A percentile compares a stretch with the other conserved stretches of the same genome.
phyloP scores from a whole-genome alignment of 169 alveolate genomes.

The Perkinsus chesapeaki region DNA sequence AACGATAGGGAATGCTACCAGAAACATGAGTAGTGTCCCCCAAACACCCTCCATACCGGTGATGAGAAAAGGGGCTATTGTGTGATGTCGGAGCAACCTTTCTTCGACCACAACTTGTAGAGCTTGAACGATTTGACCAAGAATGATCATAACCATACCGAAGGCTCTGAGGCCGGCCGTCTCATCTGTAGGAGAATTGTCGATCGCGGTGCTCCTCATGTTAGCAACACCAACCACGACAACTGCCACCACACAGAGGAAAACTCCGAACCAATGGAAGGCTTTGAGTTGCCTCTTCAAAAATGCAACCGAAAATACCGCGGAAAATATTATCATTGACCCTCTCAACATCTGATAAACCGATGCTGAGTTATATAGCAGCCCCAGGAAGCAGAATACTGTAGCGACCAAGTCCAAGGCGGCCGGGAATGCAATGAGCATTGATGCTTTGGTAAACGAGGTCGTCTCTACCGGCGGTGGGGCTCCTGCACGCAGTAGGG shows the following conservation, averaged over 20 bases:
- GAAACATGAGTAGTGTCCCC: not conserved
- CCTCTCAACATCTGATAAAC: conserved; percentile 9
- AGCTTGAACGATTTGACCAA: conserved; percentile 1
- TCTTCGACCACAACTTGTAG: conserved; percentile 7
- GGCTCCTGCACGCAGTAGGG: not conserved
- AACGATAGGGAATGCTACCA: not conserved
- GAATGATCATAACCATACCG: conserved; percentile 7
- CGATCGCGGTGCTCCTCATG: not conserved
- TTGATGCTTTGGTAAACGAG: not conserved
- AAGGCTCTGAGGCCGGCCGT: not conserved
- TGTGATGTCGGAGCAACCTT: not conserved
- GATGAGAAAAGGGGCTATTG: not conserved
- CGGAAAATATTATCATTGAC: not conserved
- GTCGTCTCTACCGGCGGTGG: not conserved
- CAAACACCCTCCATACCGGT: not conserved
- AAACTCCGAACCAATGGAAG: not conserved
- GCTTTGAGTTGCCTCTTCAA: not conserved
- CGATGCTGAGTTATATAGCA: conserved; percentile 12
- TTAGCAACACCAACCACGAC: not conserved
- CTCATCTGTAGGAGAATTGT: not conserved
- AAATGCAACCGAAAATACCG: not conserved
- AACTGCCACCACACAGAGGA: not conserved
- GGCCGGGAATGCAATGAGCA: not conserved
- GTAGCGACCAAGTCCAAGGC: not conserved
- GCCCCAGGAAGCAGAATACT: conserved; percentile 3